Evolutionary conservation across 1,284 basidiomycete genomes (phyloP), one percentile per base, ranked within the genome.

Genomic region (Abortiporus biennis): DNA sequence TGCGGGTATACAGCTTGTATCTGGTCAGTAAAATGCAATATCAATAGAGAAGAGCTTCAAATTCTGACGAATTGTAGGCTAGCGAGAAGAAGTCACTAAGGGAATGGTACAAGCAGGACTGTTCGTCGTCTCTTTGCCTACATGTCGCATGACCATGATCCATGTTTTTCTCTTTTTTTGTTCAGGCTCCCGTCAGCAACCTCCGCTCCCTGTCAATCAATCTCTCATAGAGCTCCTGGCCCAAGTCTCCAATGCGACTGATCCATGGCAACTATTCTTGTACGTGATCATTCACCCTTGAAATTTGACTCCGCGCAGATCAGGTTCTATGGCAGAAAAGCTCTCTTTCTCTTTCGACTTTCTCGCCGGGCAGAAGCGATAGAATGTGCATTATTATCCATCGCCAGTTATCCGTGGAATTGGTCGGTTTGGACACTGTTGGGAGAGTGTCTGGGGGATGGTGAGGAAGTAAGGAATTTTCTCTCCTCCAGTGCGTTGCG

Each of bases 391-490:
- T 67, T 97, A 15, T 64, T 80, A 24, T 94, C 92, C 4, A 82
- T 98, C 37, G 73, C 77, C 38, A 71, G 73, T 3, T 92, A 87
- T 56, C 85, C 91, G 6, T 99, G 92, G 84, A 98, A 98, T 59
- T 99, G 96, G 95, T 90, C 89, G 20, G 75, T 85, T 3, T 99
- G 96, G 95, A 69, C 76, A 16, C 74, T 92, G 42, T 70, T 97
- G 16, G 80, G 81, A 1, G 79, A 79, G 40, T 85, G 91, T 54
- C 75, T 96, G 21, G 80, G 85, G 25, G 92, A 93, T 47, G 80
- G 80, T n/a, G 91, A 93, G 65, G 91, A 94, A 79, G 93, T 94
- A 49, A 31, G 49, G 44, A 12, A 29, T 30, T 40, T 54, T 42
- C 25, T 34, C 33, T 29, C 45, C 42, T 29, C 36, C 19, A 42